Conservation (phyloP, 192 early-diverging fungal genomes). For the Linnemannia hyalina region DNA sequence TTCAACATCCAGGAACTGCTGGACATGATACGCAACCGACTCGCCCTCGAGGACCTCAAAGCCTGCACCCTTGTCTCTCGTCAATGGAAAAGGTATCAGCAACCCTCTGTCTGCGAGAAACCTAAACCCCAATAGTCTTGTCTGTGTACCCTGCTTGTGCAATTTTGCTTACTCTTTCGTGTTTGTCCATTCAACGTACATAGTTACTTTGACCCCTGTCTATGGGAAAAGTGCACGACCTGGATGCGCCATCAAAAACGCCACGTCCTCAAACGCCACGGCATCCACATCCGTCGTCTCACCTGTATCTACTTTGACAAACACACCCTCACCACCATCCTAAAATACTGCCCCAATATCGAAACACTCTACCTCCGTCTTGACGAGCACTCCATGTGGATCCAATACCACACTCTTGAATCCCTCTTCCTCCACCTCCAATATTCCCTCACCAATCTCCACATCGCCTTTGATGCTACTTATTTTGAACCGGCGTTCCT, state of each 20-base stretch:
- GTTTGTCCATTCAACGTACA: neutral
- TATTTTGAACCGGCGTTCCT: neutral
- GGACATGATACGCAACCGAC: neutral
- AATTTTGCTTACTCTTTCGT: neutral
- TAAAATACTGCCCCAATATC: neutral
- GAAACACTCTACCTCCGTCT: neutral
- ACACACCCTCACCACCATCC: neutral
- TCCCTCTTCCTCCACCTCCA: neutral
- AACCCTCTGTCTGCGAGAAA: neutral
- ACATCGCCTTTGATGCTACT: neutral
- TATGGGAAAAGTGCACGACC: neutral
- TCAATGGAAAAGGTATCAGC: neutral
- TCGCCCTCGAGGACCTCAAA: neutral
- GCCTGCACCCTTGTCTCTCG: neutral
- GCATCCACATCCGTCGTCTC: neutral
- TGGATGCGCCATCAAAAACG: neutral
- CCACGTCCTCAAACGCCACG: neutral
- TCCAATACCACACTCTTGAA: neutral
- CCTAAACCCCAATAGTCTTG: too few relatives aligned
- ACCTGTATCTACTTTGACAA: neutral
- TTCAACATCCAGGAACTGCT: neutral
- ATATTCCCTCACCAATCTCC: neutral
- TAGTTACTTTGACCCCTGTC: neutral
- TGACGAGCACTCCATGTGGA: neutral
- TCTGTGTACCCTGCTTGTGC: too few relatives aligned